Base-by-base conservation (phyloP, 2,329 filamentous ascomycete genomes). In the Pleoardoris graminearum region DNA sequence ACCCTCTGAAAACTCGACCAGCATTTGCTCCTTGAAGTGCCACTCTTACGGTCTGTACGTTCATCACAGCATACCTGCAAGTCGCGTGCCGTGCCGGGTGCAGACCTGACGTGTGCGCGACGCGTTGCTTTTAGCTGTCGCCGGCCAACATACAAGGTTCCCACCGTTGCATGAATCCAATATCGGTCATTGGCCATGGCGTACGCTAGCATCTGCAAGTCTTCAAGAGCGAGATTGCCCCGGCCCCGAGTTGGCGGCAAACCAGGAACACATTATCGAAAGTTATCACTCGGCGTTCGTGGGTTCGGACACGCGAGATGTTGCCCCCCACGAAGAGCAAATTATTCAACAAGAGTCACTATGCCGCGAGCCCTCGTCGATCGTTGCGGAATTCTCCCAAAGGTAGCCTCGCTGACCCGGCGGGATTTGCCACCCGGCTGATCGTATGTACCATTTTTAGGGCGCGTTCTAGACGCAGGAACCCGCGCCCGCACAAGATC, bases 201-300 rank as follows among this genome's bases (percentile, higher is more conserved):
- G 58, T 58, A 57, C 53, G 41, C 52, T 59, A 58, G 49, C 52
- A 54, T 39, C 50, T 54, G 36, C 41, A 39, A 39, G 30, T 43
- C 42, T 23, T 48, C 22, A 10, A 29, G 53, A 51, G 60, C 59
- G 61, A 64, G 44, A 64, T 64, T 61, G 47, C 49, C 39, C 39
- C 33, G 33, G 27, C 39, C 35, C 49, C 36, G 38, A 43, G 48
- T 41, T 30, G 21, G 36, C 21, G 35, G 17, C 46, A 33, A 29
- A 19, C 37, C 35, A 23, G 32, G 32, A 22, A 44, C 11, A 21
- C 30, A 47, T 35, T 45, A 44, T 43, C 48, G 38, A 53, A 16
- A 32, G 11, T 11, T 37, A 35, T 43, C 38, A 36, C 19, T 29
- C 50, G 10, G 25, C 14, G 30, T 37, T 36, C 32, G 14, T 39